A percentile compares a stretch with the other conserved stretches of the same genome.
Evolutionary conservation across 2,329 filamentous ascomycete species (phyloP).

Genomic region (Alternaria hordeiaustralica): DNA sequence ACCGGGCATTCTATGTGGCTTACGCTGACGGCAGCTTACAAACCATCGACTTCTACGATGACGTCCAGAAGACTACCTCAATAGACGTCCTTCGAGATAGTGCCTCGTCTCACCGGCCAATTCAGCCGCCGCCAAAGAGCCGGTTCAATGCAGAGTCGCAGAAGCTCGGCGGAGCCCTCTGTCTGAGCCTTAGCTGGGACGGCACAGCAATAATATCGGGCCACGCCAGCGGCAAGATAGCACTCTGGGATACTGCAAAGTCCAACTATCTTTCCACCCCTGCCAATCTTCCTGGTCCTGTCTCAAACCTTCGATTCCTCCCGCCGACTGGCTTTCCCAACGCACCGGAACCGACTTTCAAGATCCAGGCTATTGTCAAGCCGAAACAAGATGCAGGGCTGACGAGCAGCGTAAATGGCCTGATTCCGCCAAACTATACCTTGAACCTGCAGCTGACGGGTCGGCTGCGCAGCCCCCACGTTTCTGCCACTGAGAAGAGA

Average conservation of each 20-base stretch:
- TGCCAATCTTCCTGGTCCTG: constrained; percentile 76
- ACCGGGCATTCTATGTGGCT: constrained; percentile 80
- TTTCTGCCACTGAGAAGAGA: constrained; percentile 39
- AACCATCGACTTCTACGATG: constrained; percentile 75
- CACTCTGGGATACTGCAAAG: constrained; percentile 80
- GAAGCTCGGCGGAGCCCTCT: constrained; percentile 70
- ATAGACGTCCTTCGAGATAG: constrained; percentile 55
- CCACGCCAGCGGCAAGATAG: constrained; percentile 78
- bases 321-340: constrained; percentile 62
- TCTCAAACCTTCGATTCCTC: constrained; percentile 81
- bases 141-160: constrained; percentile 61
- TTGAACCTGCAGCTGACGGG: constrained; percentile 68
- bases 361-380: constrained; percentile 72
- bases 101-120: constrained; percentile 62
- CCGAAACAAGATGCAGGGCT: constrained; percentile 70
- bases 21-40: constrained; percentile 83
- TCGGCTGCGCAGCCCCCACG: constrained; percentile 29
- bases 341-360: constrained; percentile 51
- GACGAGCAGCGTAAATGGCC: constrained; percentile 37
- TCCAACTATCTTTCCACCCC: constrained; percentile 71
- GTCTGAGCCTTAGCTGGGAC: constrained; percentile 80
- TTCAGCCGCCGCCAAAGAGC: constrained; percentile 50
- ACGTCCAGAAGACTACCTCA: constrained; percentile 49
- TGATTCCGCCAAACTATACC: constrained; percentile 65
- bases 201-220: constrained; percentile 81